Conservation (phyloP, 169 alveolate species). For the Plasmodium sp. region DNA sequence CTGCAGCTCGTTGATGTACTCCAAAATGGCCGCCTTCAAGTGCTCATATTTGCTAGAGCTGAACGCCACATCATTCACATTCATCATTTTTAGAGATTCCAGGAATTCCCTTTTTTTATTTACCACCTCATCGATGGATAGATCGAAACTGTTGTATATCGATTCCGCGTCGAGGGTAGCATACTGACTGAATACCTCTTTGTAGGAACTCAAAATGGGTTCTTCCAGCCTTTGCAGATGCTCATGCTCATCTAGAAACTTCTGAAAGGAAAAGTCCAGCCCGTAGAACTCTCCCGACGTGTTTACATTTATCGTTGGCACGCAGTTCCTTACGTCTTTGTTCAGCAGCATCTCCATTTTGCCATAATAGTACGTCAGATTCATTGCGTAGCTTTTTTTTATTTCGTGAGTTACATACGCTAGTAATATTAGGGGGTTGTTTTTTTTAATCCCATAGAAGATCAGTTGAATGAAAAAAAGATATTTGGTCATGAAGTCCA, state of each 20-base stretch:
- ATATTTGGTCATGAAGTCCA: slow-evolving; percentile 49
- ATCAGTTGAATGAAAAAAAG: slow-evolving; percentile 55
- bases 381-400: neutral
- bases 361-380: slow-evolving; percentile 11
- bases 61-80: slow-evolving; percentile 21
- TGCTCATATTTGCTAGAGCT: slow-evolving; percentile 24
- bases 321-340: slow-evolving; percentile 22
- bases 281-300: neutral
- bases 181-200: slow-evolving; percentile 23
- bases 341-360: slow-evolving; percentile 29
- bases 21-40: slow-evolving; percentile 5
- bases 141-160: slow-evolving; percentile 35
- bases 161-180: slow-evolving; percentile 33
- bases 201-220: slow-evolving; percentile 33
- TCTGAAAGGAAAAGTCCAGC: slow-evolving; percentile 29
- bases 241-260: slow-evolving; percentile 30
- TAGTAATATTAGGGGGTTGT: slow-evolving; percentile 46
- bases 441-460: slow-evolving; percentile 44
- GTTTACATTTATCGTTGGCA: neutral
- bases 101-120: slow-evolving; percentile 46
- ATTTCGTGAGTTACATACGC: slow-evolving; percentile 64
- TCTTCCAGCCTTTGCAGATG: slow-evolving; percentile 9
- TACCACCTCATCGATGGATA: slow-evolving; percentile 34
- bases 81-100: slow-evolving; percentile 34
- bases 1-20: slow-evolving; percentile 51